Conservation (phyloP, 1,284 basidiomycete species). For the Irpex rosettiformis region DNA sequence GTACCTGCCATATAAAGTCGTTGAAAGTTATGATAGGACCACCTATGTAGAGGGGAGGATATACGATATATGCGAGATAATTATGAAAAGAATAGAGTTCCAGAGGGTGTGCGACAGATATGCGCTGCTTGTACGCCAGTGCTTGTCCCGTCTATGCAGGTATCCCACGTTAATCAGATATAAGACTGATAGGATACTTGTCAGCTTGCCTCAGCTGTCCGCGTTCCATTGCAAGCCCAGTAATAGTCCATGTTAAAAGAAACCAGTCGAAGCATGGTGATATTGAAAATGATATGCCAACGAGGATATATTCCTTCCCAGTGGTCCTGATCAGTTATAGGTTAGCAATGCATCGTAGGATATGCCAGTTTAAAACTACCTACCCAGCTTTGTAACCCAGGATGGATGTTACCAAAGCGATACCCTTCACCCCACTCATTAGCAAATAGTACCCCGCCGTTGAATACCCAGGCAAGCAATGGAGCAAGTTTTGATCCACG, state of each 20-base stretch:
- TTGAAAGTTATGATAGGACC: conserved; percentile 98
- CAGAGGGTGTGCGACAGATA: conserved; percentile 38
- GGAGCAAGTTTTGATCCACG: conserved; percentile 43
- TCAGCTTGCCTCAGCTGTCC: conserved; percentile 40
- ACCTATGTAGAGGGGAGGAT: conserved; percentile 93
- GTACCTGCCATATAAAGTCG: conserved; percentile 89
- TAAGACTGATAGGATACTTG: too few relatives aligned
- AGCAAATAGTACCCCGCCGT: conserved; percentile 69
- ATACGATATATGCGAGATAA: conserved; percentile 78
- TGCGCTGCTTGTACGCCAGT: conserved; percentile 58
- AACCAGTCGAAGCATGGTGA: conserved; percentile 92
- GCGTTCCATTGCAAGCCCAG: conserved; percentile 61
- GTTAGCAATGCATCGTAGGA: conserved; percentile 5
- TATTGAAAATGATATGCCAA: conserved; percentile 96
- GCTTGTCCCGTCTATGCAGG: conserved; percentile 29
- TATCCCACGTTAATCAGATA: conserved; percentile 10
- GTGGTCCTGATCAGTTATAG: conserved; percentile 52
- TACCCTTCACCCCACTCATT: conserved; percentile 84
- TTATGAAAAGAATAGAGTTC: conserved; percentile 53
- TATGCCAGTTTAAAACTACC: conserved; percentile 32
- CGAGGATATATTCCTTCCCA: conserved; percentile 73
- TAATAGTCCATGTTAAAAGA: conserved; percentile 93
- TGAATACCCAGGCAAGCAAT: conserved; percentile 73
- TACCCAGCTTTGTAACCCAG: conserved; percentile 39
- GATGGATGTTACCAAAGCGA: conserved; percentile 55